Evolutionary conservation across 2,329 filamentous ascomycete genomes (phyloP), one percentile per base, ranked within the genome.

Genomic region (Stemphylium vesicarium): DNA sequence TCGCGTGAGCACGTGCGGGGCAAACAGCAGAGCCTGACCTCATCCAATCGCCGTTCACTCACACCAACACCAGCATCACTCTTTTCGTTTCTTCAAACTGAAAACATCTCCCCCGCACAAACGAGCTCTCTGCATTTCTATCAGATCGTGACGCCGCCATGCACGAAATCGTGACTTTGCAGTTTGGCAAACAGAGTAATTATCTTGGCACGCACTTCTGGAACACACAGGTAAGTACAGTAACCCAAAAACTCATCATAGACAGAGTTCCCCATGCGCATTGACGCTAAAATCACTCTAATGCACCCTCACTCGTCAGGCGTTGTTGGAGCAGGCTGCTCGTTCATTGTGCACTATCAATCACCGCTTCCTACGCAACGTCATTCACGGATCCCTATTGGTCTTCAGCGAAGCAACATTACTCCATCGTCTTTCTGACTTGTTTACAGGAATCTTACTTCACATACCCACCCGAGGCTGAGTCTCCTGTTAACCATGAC

Each of bases 181-280:
- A 99, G 81, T 87, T 98, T 56, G 95, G 95, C 38, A 89, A 96
- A 73, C 88, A 90, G 72, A 93, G 90, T 74, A 99, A 99, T 76
- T 96, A 97, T 70, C 80, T 96, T 18, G 93, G 90, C 26, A 96
- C 93, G 0, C 95, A 99, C 79, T 99, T 97, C 76, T 99, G 95
- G 95, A 99, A 99, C 69, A 83, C 90, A 5, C 94, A 96, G 81
- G 91, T 91, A 75, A 54, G 68, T 50, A 43, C 38, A 45, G 53
- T 18, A 40, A 31, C 31, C 38, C 33, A 18, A 26, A 38, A 32
- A n/a, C 20, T 12, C n/a, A 35, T 11, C 40, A 52, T 36, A 38
- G 16, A 4, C 13, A 31, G 20, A 12, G 20, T 4, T 6, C 2
- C 26, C n/a, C 15, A 16, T 18, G 10, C 16, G 2, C 10, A 3